Base-by-base conservation (phyloP, 768 basidiomycete species). In the Suillus decipiens region DNA sequence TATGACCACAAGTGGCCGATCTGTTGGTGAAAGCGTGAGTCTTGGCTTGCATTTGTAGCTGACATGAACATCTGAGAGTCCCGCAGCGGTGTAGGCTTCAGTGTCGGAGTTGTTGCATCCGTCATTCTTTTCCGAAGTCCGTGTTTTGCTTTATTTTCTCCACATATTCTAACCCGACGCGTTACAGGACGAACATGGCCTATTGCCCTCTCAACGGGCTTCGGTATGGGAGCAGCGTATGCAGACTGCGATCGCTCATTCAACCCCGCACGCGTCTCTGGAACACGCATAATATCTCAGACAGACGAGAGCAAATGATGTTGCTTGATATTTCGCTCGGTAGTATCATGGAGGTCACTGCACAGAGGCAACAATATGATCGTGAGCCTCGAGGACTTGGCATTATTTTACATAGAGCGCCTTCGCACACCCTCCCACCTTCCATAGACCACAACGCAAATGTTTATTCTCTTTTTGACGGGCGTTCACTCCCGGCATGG, bases 211-310 rank as follows among this genome's bases (percentile, higher is more conserved):
- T 81, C 89, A 17, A 91, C 92, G 7, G 94, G 94, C 41, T 95
- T 95, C 73, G 94, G 94, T 39, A 83, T 88, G 45, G 94, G 94
- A 48, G 86, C 87, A 59, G 93, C 94, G 34, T 95, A 93, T 73
- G 88, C 92, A 36, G 94, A 96, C 82, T 95, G 94, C 77, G 92
- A 96, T 79, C 86, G 93, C 57, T 89, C 90, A 17, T 96, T 96
- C 86, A 95, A 95, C 78, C 90, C 93, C 22, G 89, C 94, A 55
- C 85, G 93, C 70, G 85, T 95, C 74, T 88, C 93, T 22, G 94
- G 94, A 64, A 90, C 89, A 51, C 86, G 90, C 66, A 83, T 95
- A 71, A 76, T 94, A 68, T 80, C 82, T 54, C 68, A 73, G 64
- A 66, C 69, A 66, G 67, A 63, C 59, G 50, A 70, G 64, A 63